Percentiles rank a stretch among this genome's conserved stretches.
Conservation (phyloP, 257 asterid genomes). For the Solanum chilense region DNA sequence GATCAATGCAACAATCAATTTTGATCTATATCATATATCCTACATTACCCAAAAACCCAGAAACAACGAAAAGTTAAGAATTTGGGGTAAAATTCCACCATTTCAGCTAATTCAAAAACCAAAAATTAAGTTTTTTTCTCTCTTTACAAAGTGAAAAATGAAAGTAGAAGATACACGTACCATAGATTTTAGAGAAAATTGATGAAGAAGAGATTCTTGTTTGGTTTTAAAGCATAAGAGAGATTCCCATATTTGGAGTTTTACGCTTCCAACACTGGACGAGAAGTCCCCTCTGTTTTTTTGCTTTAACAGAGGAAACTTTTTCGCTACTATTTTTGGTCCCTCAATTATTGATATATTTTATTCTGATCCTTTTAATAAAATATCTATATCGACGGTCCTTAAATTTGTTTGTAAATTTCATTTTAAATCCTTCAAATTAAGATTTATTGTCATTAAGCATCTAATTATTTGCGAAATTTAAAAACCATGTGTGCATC, state of each 20-base stretch:
- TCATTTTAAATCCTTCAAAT: background rate
- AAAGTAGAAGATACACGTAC: background rate
- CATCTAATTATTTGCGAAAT: background rate
- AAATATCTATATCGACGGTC: background rate
- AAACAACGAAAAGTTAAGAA: background rate
- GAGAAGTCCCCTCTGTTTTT: background rate
- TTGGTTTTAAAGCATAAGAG: background rate
- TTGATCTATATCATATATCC: background rate
- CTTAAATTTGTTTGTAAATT: background rate
- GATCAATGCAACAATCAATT: background rate
- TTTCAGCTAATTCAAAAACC: background rate
- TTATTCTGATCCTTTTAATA: background rate
- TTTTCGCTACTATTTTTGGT: background rate
- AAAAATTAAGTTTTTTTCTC: background rate
- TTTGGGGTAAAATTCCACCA: background rate
- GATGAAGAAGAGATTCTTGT: background rate
- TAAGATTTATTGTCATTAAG: background rate
- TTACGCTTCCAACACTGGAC: background rate
- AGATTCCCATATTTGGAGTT: background rate
- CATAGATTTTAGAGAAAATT: background rate
- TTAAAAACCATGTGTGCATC: fast-evolving
- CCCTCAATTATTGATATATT: background rate
- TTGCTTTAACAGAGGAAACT: background rate
- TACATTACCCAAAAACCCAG: background rate
- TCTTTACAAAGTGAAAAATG: background rate